Evolutionary conservation across 176 grass and related monocot species (phyloP), one percentile per base, ranked within the genome.

Genomic region (Eragrostis curvula): DNA sequence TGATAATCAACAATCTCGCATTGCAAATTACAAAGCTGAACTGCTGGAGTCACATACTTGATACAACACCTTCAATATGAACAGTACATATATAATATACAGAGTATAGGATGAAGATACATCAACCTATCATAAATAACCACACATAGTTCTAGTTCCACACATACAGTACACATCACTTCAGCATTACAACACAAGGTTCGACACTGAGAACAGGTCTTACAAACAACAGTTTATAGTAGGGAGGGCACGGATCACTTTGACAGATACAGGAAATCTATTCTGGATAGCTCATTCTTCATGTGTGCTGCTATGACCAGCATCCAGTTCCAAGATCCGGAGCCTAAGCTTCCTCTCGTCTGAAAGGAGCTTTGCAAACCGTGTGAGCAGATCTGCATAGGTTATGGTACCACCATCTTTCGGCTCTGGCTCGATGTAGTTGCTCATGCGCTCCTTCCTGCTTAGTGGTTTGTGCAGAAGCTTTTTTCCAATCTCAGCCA

Each of bases 281-380:
- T 58, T 81, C 49, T 10, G 15, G 46, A 67, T 13, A 57, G 27
- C 40, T 86, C 85, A 81, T 12, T 15, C 58, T 28, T 81, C 66
- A 62, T 1, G 43, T 70, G 45, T 61, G 82, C 63, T 61, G 82
- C 63, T 51, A 28, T 23, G 81, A 15, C 44, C 21, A 15, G 30
- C 55, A 51, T 85, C 66, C 66, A 79, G 55, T 9, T 41, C 48
- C 55, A 79, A 64, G 75, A 70, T 83, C 40, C 17, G 72, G 17
- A 77, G 55, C 66, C 66, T 83, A 27, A 70, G 65, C 28, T 83
- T 82, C 53, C 75, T 89, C 61, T 89, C 60, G 3, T 80, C 60
- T 36, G 70, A 89, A 68, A 88, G 75, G 16, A 73, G 24, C 21
- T 79, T 87, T 58, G 85, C 79, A 70, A 62, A 82, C 53, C 11